phyloP scores from a whole-genome alignment of 1,284 basidiomycete species.

The Ganoderma multipileum region DNA sequence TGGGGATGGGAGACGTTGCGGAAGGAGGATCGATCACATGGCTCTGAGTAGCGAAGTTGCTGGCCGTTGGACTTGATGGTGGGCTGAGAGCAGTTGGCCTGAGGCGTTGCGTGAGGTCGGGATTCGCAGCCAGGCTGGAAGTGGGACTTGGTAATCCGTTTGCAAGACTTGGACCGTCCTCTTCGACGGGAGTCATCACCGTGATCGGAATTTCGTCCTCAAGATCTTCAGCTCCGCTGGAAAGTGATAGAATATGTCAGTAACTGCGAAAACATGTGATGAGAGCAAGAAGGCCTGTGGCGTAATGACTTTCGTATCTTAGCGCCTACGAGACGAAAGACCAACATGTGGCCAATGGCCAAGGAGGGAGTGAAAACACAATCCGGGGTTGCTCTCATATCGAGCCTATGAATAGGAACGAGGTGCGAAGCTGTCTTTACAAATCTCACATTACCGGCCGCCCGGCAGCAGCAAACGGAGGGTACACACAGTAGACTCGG shows the following conservation, averaged over 20 bases:
- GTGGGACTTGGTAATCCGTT: background rate
- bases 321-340: background rate
- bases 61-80: background rate
- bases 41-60: background rate
- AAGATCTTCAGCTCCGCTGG: slow-evolving; percentile 25
- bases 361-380: background rate
- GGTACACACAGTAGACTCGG: background rate
- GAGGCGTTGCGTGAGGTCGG: background rate
- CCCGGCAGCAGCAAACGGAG: background rate
- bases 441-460: background rate
- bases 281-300: background rate
- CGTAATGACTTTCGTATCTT: background rate
- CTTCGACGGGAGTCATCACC: slow-evolving; percentile 28
- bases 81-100: background rate
- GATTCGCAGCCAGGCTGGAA: background rate
- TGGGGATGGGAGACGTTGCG: slow-evolving; percentile 9
- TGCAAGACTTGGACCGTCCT: slow-evolving; percentile 15
- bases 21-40: background rate
- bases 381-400: background rate
- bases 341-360: background rate
- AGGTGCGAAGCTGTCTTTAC: background rate
- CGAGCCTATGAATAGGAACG: background rate
- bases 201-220: slow-evolving; percentile 29
- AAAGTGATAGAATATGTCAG: slow-evolving; percentile 3
- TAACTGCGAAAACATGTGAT: background rate